Conservation (phyloP, 2,329 filamentous ascomycete genomes). For the Fragosphaeria purpurea region DNA sequence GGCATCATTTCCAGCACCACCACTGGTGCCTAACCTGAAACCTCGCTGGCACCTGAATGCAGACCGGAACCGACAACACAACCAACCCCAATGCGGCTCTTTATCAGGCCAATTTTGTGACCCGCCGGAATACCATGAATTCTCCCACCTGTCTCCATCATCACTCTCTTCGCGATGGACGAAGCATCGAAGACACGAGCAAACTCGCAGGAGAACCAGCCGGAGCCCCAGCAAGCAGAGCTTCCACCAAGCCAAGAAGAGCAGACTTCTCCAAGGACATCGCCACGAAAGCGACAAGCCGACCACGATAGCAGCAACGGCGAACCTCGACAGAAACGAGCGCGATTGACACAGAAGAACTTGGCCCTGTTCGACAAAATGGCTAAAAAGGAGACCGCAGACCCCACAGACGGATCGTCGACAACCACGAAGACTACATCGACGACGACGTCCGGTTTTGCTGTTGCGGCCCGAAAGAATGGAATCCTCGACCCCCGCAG, state of each 20-base stretch:
- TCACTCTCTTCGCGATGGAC: too few species aligned
- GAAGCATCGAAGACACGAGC: too few species aligned
- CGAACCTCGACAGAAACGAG: neutral
- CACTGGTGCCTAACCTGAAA: too few species aligned
- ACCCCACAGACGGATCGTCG: neutral
- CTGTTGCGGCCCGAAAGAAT: conserved; percentile 9
- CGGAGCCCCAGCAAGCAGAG: too few species aligned
- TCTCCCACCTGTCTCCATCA: too few species aligned
- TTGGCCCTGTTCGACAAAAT: conserved; percentile 7
- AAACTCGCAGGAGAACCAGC: too few species aligned
- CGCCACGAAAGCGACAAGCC: conserved; percentile 4
- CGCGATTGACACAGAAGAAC: conserved; percentile 8
- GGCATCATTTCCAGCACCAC: too few species aligned
- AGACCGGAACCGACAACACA: too few species aligned
- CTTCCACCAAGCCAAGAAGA: neutral
- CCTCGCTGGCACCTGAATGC: too few species aligned
- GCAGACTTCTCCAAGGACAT: neutral
- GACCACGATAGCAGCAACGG: neutral
- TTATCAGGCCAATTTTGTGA: too few species aligned
- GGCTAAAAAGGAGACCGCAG: neutral
- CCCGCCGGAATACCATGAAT: too few species aligned
- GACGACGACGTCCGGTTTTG: conserved; percentile 9
- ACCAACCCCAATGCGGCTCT: too few species aligned
- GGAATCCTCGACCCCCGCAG: conserved; percentile 9
- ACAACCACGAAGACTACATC: conserved; percentile 1